phyloP scores from a whole-genome alignment of 225 moss, liverwort and hornwort species.

The Physcomitrium patens region DNA sequence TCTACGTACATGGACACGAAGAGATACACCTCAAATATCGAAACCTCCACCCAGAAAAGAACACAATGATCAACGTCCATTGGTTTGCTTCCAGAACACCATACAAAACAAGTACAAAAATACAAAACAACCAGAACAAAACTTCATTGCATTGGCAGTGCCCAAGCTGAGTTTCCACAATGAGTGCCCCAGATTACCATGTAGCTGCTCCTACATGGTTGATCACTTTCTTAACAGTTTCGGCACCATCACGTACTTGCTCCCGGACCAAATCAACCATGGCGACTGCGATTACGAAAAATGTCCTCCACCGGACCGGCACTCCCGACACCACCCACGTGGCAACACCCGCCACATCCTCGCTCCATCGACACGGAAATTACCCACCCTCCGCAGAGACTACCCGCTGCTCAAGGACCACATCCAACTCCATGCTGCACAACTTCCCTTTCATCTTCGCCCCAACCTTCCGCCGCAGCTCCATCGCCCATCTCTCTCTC shows the following conservation, averaged over 20 bases:
- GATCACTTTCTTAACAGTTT: too few species aligned
- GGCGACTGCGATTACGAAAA: background rate
- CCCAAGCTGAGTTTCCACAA: too few species aligned
- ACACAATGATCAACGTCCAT: too few species aligned
- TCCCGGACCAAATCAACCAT: background rate
- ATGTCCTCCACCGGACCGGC: background rate
- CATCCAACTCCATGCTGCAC: background rate
- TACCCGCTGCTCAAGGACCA: background rate
- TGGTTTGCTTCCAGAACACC: too few species aligned
- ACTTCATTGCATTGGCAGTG: too few species aligned
- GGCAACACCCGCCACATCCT: background rate
- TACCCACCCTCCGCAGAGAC: background rate
- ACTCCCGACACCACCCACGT: background rate
- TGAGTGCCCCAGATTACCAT: too few species aligned
- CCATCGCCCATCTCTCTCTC: background rate
- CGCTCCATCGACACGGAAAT: background rate
- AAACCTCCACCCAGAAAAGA: too few species aligned
- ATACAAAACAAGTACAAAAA: too few species aligned
- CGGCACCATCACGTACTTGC: constrained; percentile 20
- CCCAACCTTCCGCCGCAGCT: constrained; percentile 10
- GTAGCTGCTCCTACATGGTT: too few species aligned
- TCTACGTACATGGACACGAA: too few species aligned
- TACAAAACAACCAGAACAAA: too few species aligned
- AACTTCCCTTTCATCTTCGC: background rate
- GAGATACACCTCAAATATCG: too few species aligned